A percentile compares a stretch with the other conserved stretches of the same genome.
Conservation (phyloP, 352 stramenopile genomes). For the Elongisporangium senticosum region DNA sequence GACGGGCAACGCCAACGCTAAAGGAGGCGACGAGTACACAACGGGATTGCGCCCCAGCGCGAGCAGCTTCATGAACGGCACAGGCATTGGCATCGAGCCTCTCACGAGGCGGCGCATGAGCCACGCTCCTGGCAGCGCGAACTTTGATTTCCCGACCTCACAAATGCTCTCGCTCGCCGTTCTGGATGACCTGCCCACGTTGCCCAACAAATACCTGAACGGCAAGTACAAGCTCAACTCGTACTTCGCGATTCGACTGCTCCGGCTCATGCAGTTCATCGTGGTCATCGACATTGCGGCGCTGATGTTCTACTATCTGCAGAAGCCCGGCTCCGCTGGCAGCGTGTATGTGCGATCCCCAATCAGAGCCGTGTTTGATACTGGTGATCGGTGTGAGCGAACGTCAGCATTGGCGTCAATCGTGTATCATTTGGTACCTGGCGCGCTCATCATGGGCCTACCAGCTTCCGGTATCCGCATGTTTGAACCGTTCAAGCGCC, state of each 20-base stretch:
- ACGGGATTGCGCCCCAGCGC: background rate
- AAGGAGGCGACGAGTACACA: background rate
- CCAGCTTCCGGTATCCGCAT: slow-evolving; percentile 52
- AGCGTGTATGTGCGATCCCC: slow-evolving; percentile 42
- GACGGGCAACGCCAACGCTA: slow-evolving; percentile 1
- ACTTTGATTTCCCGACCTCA: slow-evolving; percentile 4
- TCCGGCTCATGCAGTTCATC: slow-evolving; percentile 58
- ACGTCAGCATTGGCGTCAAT: slow-evolving; percentile 55
- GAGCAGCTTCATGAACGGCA: background rate
- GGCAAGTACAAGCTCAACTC: slow-evolving; percentile 71
- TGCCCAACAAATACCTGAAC: slow-evolving; percentile 42
- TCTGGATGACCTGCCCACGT: slow-evolving; percentile 11
- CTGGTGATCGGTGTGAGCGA: slow-evolving; percentile 31
- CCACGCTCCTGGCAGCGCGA: background rate
- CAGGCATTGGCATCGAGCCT: slow-evolving; percentile 2
- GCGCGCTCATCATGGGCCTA: slow-evolving; percentile 53
- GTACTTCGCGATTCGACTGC: slow-evolving; percentile 66
- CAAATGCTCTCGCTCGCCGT: background rate
- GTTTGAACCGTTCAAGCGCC: slow-evolving; percentile 70
- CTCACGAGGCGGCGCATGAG: background rate
- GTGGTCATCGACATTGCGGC: slow-evolving; percentile 46
- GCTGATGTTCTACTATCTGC: slow-evolving; percentile 59
- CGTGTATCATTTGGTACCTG: slow-evolving; percentile 65
- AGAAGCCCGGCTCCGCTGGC: slow-evolving; percentile 19
- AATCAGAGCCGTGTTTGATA: slow-evolving; percentile 31